Evolutionary conservation across 2,329 filamentous ascomycete species (phyloP).

Genomic region (Lachnellula subtilissima): DNA sequence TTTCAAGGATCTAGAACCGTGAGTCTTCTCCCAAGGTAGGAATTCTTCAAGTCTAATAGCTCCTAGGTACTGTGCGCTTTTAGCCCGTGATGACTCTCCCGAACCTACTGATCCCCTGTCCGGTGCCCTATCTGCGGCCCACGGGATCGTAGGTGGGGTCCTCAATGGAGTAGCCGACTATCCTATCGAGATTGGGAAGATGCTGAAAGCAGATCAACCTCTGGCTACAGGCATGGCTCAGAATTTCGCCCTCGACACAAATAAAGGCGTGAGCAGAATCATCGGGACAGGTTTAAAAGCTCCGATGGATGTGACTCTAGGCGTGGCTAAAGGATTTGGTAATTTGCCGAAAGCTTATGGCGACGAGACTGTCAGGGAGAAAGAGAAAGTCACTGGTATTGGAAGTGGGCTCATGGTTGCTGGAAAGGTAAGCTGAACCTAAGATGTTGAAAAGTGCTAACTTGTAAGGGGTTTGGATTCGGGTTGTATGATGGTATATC

Average conservation of each 20-base stretch:
- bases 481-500: constrained; percentile 61
- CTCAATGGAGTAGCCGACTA: constrained; percentile 15
- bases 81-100: neutral
- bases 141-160: constrained; percentile 13
- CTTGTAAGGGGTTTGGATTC: constrained; percentile 52
- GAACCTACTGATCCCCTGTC: constrained; percentile 16
- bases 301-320: constrained; percentile 45
- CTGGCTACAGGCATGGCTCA: constrained; percentile 3
- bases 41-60: neutral
- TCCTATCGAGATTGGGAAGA: constrained; percentile 14
- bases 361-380: constrained; percentile 49
- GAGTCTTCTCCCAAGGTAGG: neutral
- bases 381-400: constrained; percentile 14
- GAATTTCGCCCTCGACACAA: constrained; percentile 13
- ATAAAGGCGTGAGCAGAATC: constrained; percentile 20
- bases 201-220: constrained; percentile 9
- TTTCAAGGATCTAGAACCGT: constrained; percentile 7
- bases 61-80: neutral
- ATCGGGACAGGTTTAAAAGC: constrained; percentile 21
- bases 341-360: constrained; percentile 65
- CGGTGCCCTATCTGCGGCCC: constrained; percentile 11
- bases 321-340: constrained; percentile 62
- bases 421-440: constrained; percentile 46
- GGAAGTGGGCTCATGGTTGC: constrained; percentile 16
- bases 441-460: constrained; percentile 41